These are phyloP conservation scores for Suhomyces ambrosiae DNA, from an alignment of 1,139 yeast species.

Conservation along the genomic window DNA sequence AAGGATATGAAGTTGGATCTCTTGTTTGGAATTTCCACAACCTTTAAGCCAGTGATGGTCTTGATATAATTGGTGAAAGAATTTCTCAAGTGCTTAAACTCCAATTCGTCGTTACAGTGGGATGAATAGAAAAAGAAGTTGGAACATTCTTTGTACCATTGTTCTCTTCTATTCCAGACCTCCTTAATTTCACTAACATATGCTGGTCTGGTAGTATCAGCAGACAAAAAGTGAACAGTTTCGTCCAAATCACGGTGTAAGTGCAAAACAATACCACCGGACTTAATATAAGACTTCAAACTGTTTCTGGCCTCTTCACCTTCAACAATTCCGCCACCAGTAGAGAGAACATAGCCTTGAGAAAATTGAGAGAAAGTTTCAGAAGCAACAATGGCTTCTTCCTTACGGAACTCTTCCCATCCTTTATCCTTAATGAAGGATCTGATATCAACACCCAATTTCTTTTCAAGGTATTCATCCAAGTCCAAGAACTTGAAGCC, in stretches of 20 bases:
- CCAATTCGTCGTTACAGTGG: slow-evolving; percentile 59
- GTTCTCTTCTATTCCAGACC: slow-evolving; percentile 84
- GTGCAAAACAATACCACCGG: slow-evolving; percentile 81
- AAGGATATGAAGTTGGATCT: slow-evolving; percentile 76
- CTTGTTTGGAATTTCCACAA: slow-evolving; percentile 46
- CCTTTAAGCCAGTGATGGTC: slow-evolving; percentile 62
- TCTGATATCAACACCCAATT: slow-evolving; percentile 58
- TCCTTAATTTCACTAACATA: slow-evolving; percentile 73
- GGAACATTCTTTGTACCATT: slow-evolving; percentile 79
- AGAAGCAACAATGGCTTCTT: slow-evolving; percentile 63
- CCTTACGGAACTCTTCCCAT: slow-evolving; percentile 82
- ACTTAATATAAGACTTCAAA: slow-evolving; percentile 54
- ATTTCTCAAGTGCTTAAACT: slow-evolving; percentile 58
- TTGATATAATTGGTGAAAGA: slow-evolving; percentile 62
- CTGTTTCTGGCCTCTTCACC: slow-evolving; percentile 63
- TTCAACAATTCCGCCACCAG: slow-evolving; percentile 98
- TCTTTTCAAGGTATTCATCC: slow-evolving; percentile 69
- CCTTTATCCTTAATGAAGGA: slow-evolving; percentile 68
- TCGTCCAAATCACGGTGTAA: slow-evolving; percentile 85
- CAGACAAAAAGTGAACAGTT: slow-evolving; percentile 69
- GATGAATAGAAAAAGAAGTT: slow-evolving; percentile 78
- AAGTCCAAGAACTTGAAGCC: slow-evolving; percentile 78
- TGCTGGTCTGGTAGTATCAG: slow-evolving; percentile 88
- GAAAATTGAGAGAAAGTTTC: slow-evolving; percentile 51
- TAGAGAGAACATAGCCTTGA: slow-evolving; percentile 72